Conservation (phyloP, 225 moss, liverwort and hornwort species). For the Marchantia polymorpha region DNA sequence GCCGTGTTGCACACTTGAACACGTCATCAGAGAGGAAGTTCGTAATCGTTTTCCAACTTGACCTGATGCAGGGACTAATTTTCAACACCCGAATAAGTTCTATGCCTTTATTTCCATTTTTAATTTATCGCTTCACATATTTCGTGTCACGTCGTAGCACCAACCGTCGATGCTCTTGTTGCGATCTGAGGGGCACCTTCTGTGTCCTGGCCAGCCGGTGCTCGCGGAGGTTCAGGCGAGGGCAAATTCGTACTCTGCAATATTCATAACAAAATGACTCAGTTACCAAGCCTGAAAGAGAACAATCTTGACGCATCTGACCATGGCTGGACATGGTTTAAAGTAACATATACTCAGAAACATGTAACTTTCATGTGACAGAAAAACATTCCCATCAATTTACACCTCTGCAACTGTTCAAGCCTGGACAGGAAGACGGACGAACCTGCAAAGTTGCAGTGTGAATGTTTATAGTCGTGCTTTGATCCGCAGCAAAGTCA, state of each 20-base stretch:
- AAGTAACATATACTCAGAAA: background rate
- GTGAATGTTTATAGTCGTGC: conserved; percentile 7
- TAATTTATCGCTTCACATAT: background rate
- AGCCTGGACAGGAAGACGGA: background rate
- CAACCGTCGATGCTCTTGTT: conserved; percentile 13
- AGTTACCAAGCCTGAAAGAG: background rate
- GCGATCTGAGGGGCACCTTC: conserved; percentile 15
- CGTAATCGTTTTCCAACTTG: background rate
- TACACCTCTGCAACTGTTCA: background rate
- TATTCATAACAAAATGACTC: background rate
- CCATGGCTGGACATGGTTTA: background rate
- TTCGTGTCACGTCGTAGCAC: conserved; percentile 6
- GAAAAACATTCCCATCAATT: background rate
- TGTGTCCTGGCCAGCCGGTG: conserved; percentile 5
- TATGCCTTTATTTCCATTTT: conserved; percentile 25
- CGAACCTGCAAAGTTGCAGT: conserved; percentile 24
- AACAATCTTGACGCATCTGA: background rate
- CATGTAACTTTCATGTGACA: background rate
- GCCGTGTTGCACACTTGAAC: conserved; percentile 7
- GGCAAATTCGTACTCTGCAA: background rate
- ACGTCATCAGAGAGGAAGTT: conserved; percentile 12
- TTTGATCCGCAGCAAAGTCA: conserved; percentile 26
- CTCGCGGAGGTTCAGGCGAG: background rate
- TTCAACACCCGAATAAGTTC: background rate
- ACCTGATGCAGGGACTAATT: conserved; percentile 15